phyloP scores from a whole-genome alignment of 768 basidiomycete genomes.

The Suillus clintonianus region DNA sequence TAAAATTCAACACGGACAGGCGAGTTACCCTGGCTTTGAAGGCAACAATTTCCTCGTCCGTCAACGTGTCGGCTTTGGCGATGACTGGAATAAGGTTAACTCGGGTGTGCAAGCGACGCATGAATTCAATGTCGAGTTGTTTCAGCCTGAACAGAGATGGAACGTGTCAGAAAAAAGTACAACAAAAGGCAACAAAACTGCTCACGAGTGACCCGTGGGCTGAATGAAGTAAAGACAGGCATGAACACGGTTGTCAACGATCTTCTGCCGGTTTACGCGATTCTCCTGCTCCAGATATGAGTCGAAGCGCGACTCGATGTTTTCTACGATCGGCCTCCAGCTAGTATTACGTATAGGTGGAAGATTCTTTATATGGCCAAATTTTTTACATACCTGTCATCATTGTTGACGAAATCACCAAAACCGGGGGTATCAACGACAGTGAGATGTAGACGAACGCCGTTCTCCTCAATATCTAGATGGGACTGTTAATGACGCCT shows the following conservation, averaged over 20 bases:
- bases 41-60: conserved; percentile 89
- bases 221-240: conserved; percentile 99
- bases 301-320: conserved; percentile 97
- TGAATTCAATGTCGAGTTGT: conserved; percentile 98
- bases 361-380: conserved; percentile 10
- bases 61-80: conserved; percentile 97
- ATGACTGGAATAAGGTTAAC: conserved; percentile 99
- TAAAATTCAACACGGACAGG: background rate
- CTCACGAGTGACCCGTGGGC: conserved; percentile 96
- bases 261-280: conserved; percentile 91
- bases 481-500: conserved; percentile 1
- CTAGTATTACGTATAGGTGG: conserved; percentile 43
- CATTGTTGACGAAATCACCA: conserved; percentile 99
- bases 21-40: conserved; percentile 87
- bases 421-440: conserved; percentile 99
- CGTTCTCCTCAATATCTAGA: conserved; percentile 97
- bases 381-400: conserved; percentile 72
- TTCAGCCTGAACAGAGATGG: conserved; percentile 65
- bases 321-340: conserved; percentile 98
- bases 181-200: conserved; percentile 8
- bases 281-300: conserved; percentile 98
- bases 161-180: background rate
- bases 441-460: conserved; percentile 94
- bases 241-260: conserved; percentile 96
- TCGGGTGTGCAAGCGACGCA: conserved; percentile 94